phyloP scores from a whole-genome alignment of 768 basidiomycete species.

The Rhizopogon roseolus region DNA sequence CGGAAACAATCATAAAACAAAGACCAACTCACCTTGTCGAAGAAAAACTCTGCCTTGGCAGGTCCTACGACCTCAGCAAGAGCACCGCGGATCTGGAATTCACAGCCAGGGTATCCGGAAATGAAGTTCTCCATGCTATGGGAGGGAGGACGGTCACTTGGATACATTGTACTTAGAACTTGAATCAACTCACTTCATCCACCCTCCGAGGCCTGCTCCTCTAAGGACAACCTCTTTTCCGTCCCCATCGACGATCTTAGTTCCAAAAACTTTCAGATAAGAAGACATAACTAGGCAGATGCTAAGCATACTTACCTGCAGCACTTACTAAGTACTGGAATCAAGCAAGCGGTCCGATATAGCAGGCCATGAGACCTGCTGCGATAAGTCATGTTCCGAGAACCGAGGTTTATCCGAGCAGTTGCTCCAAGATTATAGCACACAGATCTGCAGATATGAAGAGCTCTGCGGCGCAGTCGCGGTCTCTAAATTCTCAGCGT shows the following conservation, averaged over 20 bases:
- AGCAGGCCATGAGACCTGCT: conserved; percentile 1
- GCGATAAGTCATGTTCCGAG: background rate
- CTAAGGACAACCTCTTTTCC: conserved; percentile 56
- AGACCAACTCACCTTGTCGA: conserved; percentile 61
- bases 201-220: conserved; percentile 78
- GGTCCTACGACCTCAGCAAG: conserved; percentile 62
- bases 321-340: background rate
- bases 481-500: background rate
- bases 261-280: conserved; percentile 52
- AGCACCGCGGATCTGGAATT: conserved; percentile 70
- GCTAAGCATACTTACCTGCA: background rate
- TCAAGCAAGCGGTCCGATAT: conserved; percentile 4
- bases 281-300: conserved; percentile 23
- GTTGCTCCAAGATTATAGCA: background rate
- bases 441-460: background rate
- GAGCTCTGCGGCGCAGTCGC: background rate
- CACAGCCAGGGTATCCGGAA: conserved; percentile 76
- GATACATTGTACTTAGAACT: conserved; percentile 1
- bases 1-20: background rate
- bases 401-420: conserved; percentile 15
- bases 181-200: conserved; percentile 69
- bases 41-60: conserved; percentile 72
- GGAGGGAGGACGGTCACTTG: background rate
- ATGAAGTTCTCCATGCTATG: conserved; percentile 76
- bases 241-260: conserved; percentile 53